Evolutionary conservation across 2,329 filamentous ascomycete genomes (phyloP).

Genomic region (Botrytis fabae): DNA sequence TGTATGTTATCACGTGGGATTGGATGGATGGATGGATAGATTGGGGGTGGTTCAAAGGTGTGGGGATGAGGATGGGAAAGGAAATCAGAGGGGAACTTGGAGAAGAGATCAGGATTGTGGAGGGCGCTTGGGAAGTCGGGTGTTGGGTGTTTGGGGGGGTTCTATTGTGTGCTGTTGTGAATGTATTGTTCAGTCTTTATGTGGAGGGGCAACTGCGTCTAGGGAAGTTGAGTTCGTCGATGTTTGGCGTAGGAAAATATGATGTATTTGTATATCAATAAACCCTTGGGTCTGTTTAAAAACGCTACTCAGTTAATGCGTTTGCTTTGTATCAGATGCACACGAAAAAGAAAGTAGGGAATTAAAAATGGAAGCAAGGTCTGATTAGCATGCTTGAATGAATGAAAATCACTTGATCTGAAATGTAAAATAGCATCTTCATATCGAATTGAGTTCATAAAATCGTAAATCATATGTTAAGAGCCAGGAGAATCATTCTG

Average conservation of each 20-base stretch:
- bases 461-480: neutral
- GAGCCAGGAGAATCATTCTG: neutral
- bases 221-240: too few species aligned
- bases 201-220: neutral
- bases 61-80: neutral
- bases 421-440: neutral
- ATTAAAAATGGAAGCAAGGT: too few species aligned
- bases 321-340: neutral
- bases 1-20: neutral
- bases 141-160: neutral
- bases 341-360: neutral
- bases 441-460: neutral
- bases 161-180: neutral
- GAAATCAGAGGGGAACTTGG: neutral
- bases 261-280: neutral
- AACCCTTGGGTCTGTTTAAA: neutral
- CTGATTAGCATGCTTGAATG: neutral
- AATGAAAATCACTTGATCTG: neutral
- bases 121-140: neutral
- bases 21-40: neutral
- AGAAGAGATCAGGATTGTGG: neutral
- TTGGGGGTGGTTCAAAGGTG: neutral
- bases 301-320: neutral
- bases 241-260: too few species aligned
- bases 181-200: neutral